Evolutionary conservation across 495 filamentous ascomycete species (phyloP).

Genomic region (Articulospora tetracladia): DNA sequence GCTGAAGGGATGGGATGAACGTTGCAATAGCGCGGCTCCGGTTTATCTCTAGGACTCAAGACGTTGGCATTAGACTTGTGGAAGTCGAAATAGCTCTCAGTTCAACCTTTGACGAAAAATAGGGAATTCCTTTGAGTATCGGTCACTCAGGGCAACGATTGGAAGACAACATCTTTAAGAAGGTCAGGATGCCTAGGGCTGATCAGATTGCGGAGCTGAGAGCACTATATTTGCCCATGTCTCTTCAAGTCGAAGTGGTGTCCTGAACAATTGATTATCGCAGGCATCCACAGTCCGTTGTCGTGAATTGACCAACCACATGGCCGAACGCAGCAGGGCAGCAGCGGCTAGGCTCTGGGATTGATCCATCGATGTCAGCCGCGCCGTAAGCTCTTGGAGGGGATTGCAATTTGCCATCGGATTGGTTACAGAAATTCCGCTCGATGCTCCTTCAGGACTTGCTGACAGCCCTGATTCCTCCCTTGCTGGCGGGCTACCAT

Average conservation of each 20-base stretch:
- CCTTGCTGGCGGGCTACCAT: no score
- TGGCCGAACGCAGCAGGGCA: neutral
- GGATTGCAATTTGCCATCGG: neutral
- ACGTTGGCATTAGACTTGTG: neutral
- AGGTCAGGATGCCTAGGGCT: neutral
- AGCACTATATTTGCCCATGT: no score
- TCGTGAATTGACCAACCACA: neutral
- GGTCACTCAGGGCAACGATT: neutral
- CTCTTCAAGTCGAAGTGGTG: neutral
- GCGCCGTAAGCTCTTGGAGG: neutral
- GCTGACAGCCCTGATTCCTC: neutral
- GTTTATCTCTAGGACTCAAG: neutral
- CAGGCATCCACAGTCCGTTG: neutral
- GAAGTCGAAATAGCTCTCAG: no score
- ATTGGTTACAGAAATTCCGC: neutral
- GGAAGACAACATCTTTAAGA: neutral
- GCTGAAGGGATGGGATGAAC: no score
- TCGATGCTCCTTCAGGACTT: neutral
- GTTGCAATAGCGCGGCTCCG: no score
- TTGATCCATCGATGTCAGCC: neutral
- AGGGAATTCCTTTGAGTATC: neutral
- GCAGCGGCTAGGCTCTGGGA: neutral
- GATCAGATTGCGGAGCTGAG: neutral
- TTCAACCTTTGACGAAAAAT: neutral
- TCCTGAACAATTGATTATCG: neutral